phyloP scores from a whole-genome alignment of 192 early-diverging fungal genomes.

The Podila horticola region DNA sequence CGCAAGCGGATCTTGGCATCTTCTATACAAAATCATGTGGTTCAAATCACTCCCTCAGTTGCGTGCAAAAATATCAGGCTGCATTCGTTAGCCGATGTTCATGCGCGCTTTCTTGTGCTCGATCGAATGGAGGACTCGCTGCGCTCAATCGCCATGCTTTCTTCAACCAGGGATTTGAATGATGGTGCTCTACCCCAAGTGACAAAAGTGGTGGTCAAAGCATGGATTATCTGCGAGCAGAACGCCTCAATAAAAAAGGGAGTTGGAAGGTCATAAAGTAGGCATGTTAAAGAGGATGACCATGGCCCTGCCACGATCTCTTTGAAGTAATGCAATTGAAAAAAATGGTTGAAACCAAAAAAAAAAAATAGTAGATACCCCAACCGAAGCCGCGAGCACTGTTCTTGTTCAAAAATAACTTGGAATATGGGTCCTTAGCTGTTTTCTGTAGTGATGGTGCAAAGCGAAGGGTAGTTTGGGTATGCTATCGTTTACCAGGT shows the following conservation, averaged over 20 bases:
- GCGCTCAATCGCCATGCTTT: constrained; percentile 1
- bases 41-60: constrained; percentile 9
- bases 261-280: constrained; percentile 8
- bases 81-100: constrained; percentile 7
- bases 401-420: constrained; percentile 9
- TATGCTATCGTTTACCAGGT: constrained; percentile 9
- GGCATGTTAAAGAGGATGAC: constrained; percentile 8
- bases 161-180: constrained; percentile 10
- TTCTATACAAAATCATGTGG: constrained; percentile 7
- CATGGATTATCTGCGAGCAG: constrained; percentile 1
- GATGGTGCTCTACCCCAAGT: constrained; percentile 8
- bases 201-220: constrained; percentile 8
- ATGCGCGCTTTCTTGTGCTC: constrained; percentile 3
- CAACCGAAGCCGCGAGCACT: constrained; percentile 1
- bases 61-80: not conserved
- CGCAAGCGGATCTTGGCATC: constrained; percentile 6
- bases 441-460: constrained; percentile 11
- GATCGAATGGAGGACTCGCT: constrained; percentile 5
- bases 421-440: constrained; percentile 12
- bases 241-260: constrained; percentile 8
- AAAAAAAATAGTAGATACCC: not conserved
- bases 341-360: not conserved
- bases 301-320: not conserved
- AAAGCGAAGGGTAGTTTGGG: constrained; percentile 14
- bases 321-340: constrained; percentile 12